Evolutionary conservation across 140 eudicot genomes (phyloP), one percentile per base, ranked within the genome.

Genomic region (Senecio squalidus): DNA sequence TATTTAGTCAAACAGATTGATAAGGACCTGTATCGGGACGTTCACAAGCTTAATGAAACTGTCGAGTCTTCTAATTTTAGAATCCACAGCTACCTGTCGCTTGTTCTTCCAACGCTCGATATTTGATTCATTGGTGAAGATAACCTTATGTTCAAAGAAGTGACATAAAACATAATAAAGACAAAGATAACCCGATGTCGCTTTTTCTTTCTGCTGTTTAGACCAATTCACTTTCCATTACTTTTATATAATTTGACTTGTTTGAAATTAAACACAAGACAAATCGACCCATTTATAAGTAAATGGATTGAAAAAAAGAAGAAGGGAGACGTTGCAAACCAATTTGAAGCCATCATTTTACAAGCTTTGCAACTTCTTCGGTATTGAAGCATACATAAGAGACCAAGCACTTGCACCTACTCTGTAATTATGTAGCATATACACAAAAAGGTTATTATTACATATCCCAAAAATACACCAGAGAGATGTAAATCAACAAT

Each of bases 1-100:
- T n/a, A n/a, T n/a, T n/a, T n/a, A n/a, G n/a, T n/a, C n/a, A n/a
- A n/a, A n/a, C n/a, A n/a, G n/a, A n/a, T n/a, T n/a, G n/a, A n/a
- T n/a, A n/a, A n/a, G n/a, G n/a, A 88, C 96, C 94, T 89, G 97
- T 58, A 89, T 72, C n/a, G 97, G 97, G 29, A 79, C 84, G 23
- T 75, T 74, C 51, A 79, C 95, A 40, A 39, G 76, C 78, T 82
- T 71, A 52, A 89, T 84, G 66, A 89, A 79, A 52, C 58, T 60
- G 30, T 77, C 72, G 18, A 89, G 91, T 43, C 97, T 66, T 23
- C 97, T 95, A 69, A 84, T 56, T 77, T 89, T 89, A 18, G 97
- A 89, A 63, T 89, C 94, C 33, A 89, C 95, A 15, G 97, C 97
- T 28, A 59, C 83, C 68, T 89, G 97, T 36, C 97, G 84, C 76